Evolutionary conservation across 306 rosid species (phyloP).

Genomic region (Cucurbita pepo): DNA sequence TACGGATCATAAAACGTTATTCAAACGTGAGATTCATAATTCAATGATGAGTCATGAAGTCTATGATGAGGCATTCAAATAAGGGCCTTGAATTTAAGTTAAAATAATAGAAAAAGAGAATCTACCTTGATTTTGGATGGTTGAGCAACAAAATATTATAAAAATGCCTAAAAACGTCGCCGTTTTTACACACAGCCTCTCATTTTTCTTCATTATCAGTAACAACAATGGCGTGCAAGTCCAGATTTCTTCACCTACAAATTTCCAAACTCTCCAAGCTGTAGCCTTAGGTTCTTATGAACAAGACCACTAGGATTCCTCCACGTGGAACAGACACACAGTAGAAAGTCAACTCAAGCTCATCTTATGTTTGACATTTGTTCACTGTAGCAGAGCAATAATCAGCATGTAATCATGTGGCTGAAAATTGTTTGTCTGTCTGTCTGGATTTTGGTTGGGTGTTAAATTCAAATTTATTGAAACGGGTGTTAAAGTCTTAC

Average conservation of each 20-base stretch:
- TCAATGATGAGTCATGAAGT: neutral
- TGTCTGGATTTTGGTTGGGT: neutral
- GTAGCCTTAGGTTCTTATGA: neutral
- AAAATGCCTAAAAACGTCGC: neutral
- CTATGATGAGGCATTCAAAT: neutral
- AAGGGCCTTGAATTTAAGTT: neutral
- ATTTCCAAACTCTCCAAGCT: constrained; percentile 18
- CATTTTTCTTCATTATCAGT: neutral
- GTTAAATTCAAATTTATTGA: constrained; percentile 27
- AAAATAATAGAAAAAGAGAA: neutral
- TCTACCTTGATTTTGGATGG: neutral
- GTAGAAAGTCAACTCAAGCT: constrained; percentile 25
- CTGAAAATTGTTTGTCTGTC: neutral
- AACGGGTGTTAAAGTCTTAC: neutral
- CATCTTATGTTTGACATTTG: constrained; percentile 21
- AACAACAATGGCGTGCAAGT: constrained; percentile 16
- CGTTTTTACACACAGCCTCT: neutral
- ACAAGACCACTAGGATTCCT: neutral
- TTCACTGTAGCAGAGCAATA: constrained; percentile 1
- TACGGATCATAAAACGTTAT: no score
- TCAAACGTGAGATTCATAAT: neutral
- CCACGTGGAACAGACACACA: constrained; percentile 11
- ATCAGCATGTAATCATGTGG: neutral
- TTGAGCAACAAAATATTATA: constrained; percentile 5
- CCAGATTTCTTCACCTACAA: constrained; percentile 13